Base-by-base conservation (phyloP, 495 filamentous ascomycete species). In the Talaromyces nanjingensis region DNA sequence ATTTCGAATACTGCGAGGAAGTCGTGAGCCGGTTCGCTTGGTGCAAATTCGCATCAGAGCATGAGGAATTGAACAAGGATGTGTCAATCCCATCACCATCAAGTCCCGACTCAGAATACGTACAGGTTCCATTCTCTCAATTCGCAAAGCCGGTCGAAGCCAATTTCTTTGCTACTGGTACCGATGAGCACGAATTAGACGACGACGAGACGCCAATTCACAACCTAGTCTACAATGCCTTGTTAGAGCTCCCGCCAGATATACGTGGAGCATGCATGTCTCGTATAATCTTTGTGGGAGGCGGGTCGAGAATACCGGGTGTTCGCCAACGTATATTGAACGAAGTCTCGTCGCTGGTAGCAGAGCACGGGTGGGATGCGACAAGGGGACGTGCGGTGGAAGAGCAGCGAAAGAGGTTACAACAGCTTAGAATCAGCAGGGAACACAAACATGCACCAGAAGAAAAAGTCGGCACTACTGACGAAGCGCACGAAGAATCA, bases 261-360 rank as follows among this genome's bases (percentile, higher is more conserved):
- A 85, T 90, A 22, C 87, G 94, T 24, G 86, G 87, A 0, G 75
- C 87, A 8, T 96, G 92, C 73, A 94, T 97, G 90, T 86, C 92
- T 6, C 89, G 93, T 59, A 91, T 98, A 60, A 81, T 96, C 4
- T 87, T 98, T 69, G 88, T 89, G 0, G 94, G 94, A 39, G 92
- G 92, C 6, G 88, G 89, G 55, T 86, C 92, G 42, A 83, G 84
- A 24, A 87, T 98, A 12, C 83, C 90, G 2, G 94, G 94, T 5
- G 76, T 98, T 2, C 92, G 91, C 68, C 76, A 77, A n/a, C 86
- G 94, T 7, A 81, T 96, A 31, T 76, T 97, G 18, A 79, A 86
- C 27, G 93, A 98, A 66, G 80, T 98, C 0, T 79, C 79, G 6
- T 65, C 71, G 0, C 70, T 96, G 4, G 80, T 92, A 4, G 76